Evolutionary conservation across 768 basidiomycete species (phyloP), one percentile per base, ranked within the genome.

Genomic region (Termitomyces sp.): DNA sequence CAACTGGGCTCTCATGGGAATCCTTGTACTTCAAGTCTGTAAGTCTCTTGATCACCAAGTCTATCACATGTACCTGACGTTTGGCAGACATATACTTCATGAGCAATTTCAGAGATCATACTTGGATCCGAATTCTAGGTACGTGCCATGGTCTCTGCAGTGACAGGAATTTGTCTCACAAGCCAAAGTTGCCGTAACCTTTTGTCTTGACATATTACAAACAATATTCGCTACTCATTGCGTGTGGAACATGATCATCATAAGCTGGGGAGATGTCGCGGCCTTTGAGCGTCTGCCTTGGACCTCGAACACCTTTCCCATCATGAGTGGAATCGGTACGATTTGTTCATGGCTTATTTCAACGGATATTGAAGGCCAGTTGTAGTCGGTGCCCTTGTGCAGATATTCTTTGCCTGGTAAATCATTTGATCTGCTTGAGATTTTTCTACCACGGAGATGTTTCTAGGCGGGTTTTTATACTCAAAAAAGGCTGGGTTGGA

Each of bases 171-270:
- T 32, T 49, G 22, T 49, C 20, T 49, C 5, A 49, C 15, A 2
- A 28, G 48, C 12, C 32, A 48, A 49, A 54, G 53, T 54, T 15
- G 39, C 13, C 11, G 24, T 15, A 22, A 54, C 53, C n/a, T 40
- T 20, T n/a, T 38, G 53, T 13, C 53, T 54, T 40, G 53, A 54
- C 22, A 40, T 54, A 13, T 40, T 54, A n/a, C 53, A 54, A 40
- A 39, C 38, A 22, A 40, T 54, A n/a, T 39, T 54, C 13, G 53
- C 36, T n/a, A 54, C 53, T 22, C 53, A 39, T 16, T 39, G 4
- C 38, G 53, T 40, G 18, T 39, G 53, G 53, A 24, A 54, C 11
- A 54, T 54, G 53, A 7, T 54, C 3, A 54, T 54, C 11, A 38
- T 54, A 11, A 16, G 16, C n/a, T 54, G 53, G 53, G 53, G 53